Conservation (phyloP, 2,329 filamentous ascomycete species). For the Xylaria arbuscula region DNA sequence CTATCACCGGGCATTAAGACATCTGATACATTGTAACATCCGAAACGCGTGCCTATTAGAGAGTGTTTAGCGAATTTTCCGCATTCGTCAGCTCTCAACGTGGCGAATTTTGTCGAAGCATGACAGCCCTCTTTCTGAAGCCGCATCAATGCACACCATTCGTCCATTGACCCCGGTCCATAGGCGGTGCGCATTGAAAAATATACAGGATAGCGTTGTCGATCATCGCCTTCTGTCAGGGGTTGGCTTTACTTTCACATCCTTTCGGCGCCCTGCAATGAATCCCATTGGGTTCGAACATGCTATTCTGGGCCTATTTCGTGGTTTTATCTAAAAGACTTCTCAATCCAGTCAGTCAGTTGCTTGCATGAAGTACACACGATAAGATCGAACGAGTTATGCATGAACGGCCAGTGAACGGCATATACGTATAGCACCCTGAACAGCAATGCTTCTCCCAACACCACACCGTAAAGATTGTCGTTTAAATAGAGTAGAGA, state of each 20-base stretch:
- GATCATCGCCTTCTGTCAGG: conserved; percentile 28
- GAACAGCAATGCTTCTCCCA: background rate
- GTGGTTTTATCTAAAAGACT: background rate
- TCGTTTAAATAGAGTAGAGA: conserved; percentile 1
- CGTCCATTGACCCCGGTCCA: conserved; percentile 20
- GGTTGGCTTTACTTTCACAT: conserved; percentile 28
- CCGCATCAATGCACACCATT: conserved; percentile 28
- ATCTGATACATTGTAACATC: conserved; percentile 23
- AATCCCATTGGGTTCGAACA: conserved; percentile 4
- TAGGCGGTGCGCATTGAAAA: conserved; percentile 31
- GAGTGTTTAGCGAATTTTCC: conserved; percentile 14
- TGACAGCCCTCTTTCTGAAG: conserved; percentile 1
- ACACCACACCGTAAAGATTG: background rate
- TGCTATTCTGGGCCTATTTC: background rate
- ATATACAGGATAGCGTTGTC: conserved; percentile 22
- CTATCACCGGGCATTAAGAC: conserved; percentile 9
- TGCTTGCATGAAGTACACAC: conserved; percentile 22
- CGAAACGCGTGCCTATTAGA: conserved; percentile 32
- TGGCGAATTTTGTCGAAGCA: conserved; percentile 10
- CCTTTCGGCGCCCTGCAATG: conserved; percentile 20
- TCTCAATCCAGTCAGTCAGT: background rate
- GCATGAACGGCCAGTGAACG: conserved; percentile 10
- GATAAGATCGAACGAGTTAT: background rate
- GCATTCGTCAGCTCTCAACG: conserved; percentile 31
- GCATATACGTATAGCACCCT: background rate